A percentile compares a stretch with the other conserved stretches of the same genome.
phyloP scores from a whole-genome alignment of 345 rosid species.

The Aethionema arabicum region DNA sequence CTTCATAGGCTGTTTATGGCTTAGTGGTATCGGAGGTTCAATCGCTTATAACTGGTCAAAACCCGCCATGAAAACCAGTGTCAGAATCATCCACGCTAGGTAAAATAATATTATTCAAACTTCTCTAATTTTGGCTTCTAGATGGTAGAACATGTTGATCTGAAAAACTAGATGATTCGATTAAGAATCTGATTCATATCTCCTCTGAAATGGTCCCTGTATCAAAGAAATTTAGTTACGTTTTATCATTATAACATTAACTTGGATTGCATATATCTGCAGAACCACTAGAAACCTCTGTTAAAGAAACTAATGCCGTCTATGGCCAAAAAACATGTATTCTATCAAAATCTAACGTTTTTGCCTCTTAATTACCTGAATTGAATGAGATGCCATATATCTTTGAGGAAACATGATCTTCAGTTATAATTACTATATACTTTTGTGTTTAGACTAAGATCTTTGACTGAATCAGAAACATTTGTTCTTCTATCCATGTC shows the following conservation, averaged over 20 bases:
- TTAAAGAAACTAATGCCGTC: neutral
- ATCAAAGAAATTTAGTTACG: neutral
- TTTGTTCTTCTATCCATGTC: neutral
- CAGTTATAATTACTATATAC: neutral
- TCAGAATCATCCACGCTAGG: slow-evolving; percentile 95
- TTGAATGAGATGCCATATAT: too few species aligned
- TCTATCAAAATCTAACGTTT: too few species aligned
- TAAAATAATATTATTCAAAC: slow-evolving; percentile 12
- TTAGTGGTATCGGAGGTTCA: slow-evolving; percentile 79
- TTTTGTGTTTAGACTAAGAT: neutral
- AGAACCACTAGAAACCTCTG: neutral
- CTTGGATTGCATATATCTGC: neutral
- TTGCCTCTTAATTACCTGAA: too few species aligned
- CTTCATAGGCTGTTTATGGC: slow-evolving; percentile 75
- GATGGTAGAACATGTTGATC: neutral
- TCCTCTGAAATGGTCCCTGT: neutral
- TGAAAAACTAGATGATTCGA: neutral
- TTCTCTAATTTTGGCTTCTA: neutral
- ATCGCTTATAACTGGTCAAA: slow-evolving; percentile 94
- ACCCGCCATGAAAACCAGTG: slow-evolving; percentile 95
- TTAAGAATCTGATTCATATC: slow-evolving; percentile 6
- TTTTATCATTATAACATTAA: neutral
- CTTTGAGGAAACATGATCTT: neutral
- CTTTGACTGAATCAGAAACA: neutral
- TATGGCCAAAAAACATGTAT: too few species aligned